Evolutionary conservation across 345 rosid species (phyloP).

Genomic region (Toxicodendron radicans): DNA sequence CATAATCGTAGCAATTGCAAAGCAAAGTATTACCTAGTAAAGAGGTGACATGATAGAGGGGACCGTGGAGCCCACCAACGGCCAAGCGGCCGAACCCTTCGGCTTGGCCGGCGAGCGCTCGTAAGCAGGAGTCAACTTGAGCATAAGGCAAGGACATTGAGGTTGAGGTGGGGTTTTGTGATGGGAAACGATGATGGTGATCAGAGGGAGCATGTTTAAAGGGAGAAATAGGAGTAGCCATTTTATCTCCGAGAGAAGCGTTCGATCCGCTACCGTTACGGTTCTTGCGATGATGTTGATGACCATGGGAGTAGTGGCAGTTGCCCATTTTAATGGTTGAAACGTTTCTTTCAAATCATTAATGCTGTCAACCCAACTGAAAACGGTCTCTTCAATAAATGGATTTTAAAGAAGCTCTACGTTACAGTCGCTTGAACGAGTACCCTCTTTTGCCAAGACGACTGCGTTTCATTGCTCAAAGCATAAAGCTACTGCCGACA

Average conservation of each 20-base stretch:
- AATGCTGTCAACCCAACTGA: neutral
- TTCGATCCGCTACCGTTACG: constrained; percentile 30
- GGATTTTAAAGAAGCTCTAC: no score
- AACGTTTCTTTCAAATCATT: neutral
- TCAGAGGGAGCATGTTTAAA: constrained; percentile 12
- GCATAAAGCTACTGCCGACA: no score
- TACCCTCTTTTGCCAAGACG: no score
- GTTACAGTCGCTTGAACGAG: no score
- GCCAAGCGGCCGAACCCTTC: constrained; percentile 89
- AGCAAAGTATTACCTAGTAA: constrained; percentile 49
- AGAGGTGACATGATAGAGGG: constrained; percentile 62
- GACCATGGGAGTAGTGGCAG: constrained; percentile 18
- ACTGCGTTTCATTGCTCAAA: no score
- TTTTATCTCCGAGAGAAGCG: constrained; percentile 13
- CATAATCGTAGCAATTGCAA: neutral
- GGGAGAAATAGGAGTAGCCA: constrained; percentile 18
- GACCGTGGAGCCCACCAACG: constrained; percentile 79
- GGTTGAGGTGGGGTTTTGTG: constrained; percentile 14
- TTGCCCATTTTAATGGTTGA: constrained; percentile 42
- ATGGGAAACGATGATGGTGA: constrained; percentile 11
- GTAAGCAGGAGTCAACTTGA: constrained; percentile 64
- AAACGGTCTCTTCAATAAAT: neutral
- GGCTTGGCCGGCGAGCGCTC: constrained; percentile 81
- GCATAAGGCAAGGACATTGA: constrained; percentile 56
- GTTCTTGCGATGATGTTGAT: constrained; percentile 29